Evolutionary conservation across 768 basidiomycete genomes (phyloP), one percentile per base, ranked within the genome.

Genomic region (Favolaschia claudopus): DNA sequence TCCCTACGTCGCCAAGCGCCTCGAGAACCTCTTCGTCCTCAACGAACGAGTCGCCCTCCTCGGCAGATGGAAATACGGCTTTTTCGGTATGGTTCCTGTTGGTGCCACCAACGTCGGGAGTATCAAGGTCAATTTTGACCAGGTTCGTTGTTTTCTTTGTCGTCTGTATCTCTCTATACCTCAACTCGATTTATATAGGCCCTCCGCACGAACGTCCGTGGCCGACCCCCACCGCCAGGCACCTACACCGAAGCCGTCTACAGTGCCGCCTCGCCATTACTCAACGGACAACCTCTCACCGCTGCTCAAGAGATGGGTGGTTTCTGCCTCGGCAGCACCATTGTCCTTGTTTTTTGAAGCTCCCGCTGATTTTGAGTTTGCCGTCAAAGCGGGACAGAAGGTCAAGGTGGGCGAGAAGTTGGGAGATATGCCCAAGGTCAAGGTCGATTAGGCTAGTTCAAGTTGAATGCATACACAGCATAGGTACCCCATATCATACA

Each of bases 51-150:
- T 99, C 9, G 95, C 96, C 2, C 81, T 99, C 20, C 86, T 99
- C 28, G 97, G 97, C 7, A 79, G 93, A 52, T 99, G 97, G 97
- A 87, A 87, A 69, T 79, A 97, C 67, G 97, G 97, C 1, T 98
- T 98, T 82, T 99, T 97, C 73, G 80, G 90, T 25, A 98, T 98
- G 95, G 88, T 97, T 0, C 97, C 97, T 10, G 96, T 99, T 27
- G 97, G 97, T 3, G 97, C 97, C 2, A 99, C 96, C 12, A 99
- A 99, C 72, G 97, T 99, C 48, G 97, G 97, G 5, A 92, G 89
- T 62, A 99, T 99, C 76, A 89, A 90, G 64, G 84, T 99, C 70
- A 96, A 97, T 72, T 99, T 99, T 73, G 97, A 99, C 73, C 81
- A 89, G 70, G 91, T 89, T 40, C 38, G 5, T 51, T 43, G 51